These are phyloP conservation scores for Physaria fendleri DNA, from an alignment of 345 rosid species.

Conservation along the genomic window DNA sequence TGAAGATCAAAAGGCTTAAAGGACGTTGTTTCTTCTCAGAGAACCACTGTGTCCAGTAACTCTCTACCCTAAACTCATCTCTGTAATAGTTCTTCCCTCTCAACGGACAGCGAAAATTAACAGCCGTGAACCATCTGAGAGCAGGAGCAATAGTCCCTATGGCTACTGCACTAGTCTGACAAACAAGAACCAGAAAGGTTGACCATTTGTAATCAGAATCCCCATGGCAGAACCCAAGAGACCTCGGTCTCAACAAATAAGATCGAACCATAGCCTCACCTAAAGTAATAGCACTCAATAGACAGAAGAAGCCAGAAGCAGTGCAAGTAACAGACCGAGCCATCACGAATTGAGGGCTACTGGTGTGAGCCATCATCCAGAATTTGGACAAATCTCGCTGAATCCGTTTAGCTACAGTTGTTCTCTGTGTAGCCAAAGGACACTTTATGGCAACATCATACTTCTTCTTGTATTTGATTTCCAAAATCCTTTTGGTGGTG, in stretches of 20 bases:
- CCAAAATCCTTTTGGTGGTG: background rate
- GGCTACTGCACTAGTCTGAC: slow-evolving; percentile 56
- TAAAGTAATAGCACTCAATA: slow-evolving; percentile 46
- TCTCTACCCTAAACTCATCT: slow-evolving; percentile 45
- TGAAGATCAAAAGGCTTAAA: slow-evolving; percentile 24
- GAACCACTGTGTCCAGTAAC: slow-evolving; percentile 57
- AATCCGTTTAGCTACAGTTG: slow-evolving; percentile 34
- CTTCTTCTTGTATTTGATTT: background rate
- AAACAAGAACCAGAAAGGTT: slow-evolving; percentile 39
- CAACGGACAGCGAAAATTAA: slow-evolving; percentile 60
- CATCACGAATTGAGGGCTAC: slow-evolving; percentile 79
- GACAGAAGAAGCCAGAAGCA: slow-evolving; percentile 66
- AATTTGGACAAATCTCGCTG: slow-evolving; percentile 52
- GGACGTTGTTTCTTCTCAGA: slow-evolving; percentile 67
- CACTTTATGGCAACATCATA: slow-evolving; percentile 39
- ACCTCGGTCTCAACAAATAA: slow-evolving; percentile 43
- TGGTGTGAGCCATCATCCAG: slow-evolving; percentile 92
- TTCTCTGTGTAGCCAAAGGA: slow-evolving; percentile 26
- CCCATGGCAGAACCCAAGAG: slow-evolving; percentile 56
- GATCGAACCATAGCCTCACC: slow-evolving; percentile 63
- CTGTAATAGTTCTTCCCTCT: slow-evolving; percentile 26
- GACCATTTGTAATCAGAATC: slow-evolving; percentile 88
- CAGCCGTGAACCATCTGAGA: slow-evolving; percentile 64
- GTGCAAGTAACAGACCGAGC: slow-evolving; percentile 75
- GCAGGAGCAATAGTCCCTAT: slow-evolving; percentile 69